A percentile compares a stretch with the other conserved stretches of the same genome.
Evolutionary conservation across 1,284 basidiomycete genomes (phyloP).

Genomic region (Cystobasidiaceae sp.): DNA sequence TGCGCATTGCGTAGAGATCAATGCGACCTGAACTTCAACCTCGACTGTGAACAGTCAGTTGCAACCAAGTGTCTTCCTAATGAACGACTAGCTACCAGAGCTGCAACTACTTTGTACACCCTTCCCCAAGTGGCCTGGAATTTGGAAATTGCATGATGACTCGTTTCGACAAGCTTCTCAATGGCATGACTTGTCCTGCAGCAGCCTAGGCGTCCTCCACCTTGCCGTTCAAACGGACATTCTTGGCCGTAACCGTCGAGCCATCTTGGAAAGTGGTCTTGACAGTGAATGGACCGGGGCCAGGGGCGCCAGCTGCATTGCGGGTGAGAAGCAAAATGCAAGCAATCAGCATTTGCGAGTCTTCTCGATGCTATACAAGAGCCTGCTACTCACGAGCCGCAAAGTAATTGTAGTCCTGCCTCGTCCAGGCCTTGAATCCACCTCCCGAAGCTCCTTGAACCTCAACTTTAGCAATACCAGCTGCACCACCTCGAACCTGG

Average conservation of each 20-base stretch:
- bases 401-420: slow-evolving; percentile 10
- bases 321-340: background rate
- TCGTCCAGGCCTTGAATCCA: background rate
- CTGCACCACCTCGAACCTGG: background rate
- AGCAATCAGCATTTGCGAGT: background rate
- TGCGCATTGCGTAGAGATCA: too few species aligned
- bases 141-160: too few species aligned
- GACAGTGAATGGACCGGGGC: slow-evolving; percentile 2
- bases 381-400: background rate
- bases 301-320: background rate
- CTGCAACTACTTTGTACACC: too few species aligned
- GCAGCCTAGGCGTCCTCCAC: background rate
- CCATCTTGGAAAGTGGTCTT: slow-evolving; percentile 4
- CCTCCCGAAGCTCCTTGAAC: background rate
- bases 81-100: too few species aligned
- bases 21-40: too few species aligned
- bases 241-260: background rate
- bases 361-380: too few species aligned
- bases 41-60: too few species aligned
- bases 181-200: too few species aligned
- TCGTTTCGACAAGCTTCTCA: too few species aligned
- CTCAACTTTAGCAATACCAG: background rate
- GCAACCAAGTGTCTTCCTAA: too few species aligned
- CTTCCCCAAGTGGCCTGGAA: too few species aligned
- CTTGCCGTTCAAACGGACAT: slow-evolving; percentile 4